Conservation (phyloP, 106 monocot species). For the Hemerocallis citrina region DNA sequence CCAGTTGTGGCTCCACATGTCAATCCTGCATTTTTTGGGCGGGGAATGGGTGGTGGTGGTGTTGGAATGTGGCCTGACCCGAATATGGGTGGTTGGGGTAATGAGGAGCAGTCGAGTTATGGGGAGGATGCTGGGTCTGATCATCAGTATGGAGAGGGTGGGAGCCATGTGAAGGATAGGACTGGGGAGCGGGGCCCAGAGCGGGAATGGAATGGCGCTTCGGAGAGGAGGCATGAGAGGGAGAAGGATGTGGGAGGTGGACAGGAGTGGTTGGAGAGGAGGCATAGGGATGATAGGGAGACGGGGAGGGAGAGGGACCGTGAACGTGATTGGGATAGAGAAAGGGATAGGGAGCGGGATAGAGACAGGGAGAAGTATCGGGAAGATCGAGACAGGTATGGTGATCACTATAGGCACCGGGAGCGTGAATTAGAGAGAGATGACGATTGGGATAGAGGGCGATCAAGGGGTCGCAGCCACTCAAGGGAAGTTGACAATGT, state of each 20-base stretch:
- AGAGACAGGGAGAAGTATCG: constrained; percentile 60
- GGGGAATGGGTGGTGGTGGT: constrained; percentile 56
- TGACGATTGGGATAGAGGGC: constrained; percentile 71
- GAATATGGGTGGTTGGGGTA: constrained; percentile 69
- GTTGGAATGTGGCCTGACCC: constrained; percentile 83
- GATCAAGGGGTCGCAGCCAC: constrained; percentile 48
- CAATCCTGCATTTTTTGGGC: constrained; percentile 85
- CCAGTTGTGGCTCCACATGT: constrained; percentile 86
- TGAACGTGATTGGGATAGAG: too few relatives aligned
- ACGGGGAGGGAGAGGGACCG: constrained; percentile 31
- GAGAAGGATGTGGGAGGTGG: constrained; percentile 53
- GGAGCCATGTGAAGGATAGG: constrained; percentile 60
- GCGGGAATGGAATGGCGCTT: constrained; percentile 44
- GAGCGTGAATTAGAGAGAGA: constrained; percentile 42
- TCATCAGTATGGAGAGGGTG: constrained; percentile 77
- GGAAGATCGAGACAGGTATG: constrained; percentile 66
- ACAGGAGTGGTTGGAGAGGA: constrained; percentile 49
- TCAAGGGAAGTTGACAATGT: constrained; percentile 73
- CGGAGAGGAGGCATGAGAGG: constrained; percentile 61
- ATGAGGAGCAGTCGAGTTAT: constrained; percentile 78
- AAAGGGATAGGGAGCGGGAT: constrained; percentile 18
- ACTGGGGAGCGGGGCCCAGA: constrained; percentile 41
- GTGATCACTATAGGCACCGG: constrained; percentile 50
- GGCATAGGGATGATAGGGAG: constrained; percentile 59
- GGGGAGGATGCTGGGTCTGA: constrained; percentile 85